These are phyloP conservation scores for Clonostachys sp. DNA, from an alignment of 2,329 filamentous ascomycete genomes.

Conservation along the genomic window DNA sequence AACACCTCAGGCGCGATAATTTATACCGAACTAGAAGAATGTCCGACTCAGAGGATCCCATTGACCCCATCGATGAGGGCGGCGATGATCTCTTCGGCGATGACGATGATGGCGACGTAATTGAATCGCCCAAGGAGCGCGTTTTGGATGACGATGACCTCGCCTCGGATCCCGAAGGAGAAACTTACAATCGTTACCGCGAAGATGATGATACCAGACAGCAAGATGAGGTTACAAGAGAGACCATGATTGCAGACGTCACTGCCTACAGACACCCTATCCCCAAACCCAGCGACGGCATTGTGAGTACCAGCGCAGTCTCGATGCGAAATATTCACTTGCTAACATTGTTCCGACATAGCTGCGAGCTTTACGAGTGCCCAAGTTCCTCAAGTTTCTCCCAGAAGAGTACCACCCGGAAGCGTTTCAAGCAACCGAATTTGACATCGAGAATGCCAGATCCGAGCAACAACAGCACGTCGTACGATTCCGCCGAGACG, in stretches of 20 bases:
- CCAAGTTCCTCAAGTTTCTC: conserved; percentile 66
- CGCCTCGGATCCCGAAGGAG: conserved; percentile 43
- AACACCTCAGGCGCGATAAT: no score
- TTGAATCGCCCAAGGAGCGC: conserved; percentile 55
- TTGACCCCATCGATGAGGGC: conserved; percentile 44
- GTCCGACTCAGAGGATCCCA: conserved; percentile 52
- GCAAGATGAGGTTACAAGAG: conserved; percentile 40
- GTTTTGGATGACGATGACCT: conserved; percentile 59
- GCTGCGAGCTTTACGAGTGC: conserved; percentile 68
- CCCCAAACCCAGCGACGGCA: conserved; percentile 67
- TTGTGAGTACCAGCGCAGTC: conserved; percentile 40
- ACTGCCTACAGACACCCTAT: conserved; percentile 64
- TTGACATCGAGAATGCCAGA: conserved; percentile 47
- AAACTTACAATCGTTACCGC: conserved; percentile 30
- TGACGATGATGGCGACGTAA: conserved; percentile 45
- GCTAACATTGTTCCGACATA: conserved; percentile 18
- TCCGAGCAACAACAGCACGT: conserved; percentile 58
- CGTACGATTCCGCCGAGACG: conserved; percentile 65
- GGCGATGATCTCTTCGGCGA: conserved; percentile 62
- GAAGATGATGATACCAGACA: conserved; percentile 43
- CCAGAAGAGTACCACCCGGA: conserved; percentile 63
- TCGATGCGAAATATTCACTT: not conserved
- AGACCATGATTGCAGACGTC: conserved; percentile 58
- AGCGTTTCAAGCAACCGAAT: conserved; percentile 57
- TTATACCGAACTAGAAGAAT: conserved; percentile 20